Conservation (phyloP, 495 filamentous ascomycete species). For the Neurospora terricola region DNA sequence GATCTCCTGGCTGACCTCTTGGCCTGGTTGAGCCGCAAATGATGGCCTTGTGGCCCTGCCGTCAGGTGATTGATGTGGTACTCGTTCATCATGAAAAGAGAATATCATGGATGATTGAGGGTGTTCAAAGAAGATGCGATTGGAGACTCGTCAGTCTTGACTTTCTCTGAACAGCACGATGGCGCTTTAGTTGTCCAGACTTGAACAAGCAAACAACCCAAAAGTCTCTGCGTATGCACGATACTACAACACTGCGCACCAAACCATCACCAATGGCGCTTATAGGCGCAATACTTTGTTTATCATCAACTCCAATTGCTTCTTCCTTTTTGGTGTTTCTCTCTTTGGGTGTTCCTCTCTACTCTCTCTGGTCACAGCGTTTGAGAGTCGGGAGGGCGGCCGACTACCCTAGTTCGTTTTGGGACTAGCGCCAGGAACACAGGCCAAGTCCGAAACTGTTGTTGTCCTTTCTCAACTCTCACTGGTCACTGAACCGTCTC, state of each 20-base stretch:
- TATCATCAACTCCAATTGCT: not conserved
- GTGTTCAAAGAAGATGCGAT: not conserved
- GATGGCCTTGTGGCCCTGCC: not conserved
- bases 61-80: not conserved
- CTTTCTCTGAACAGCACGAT: not conserved
- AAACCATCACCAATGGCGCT: not conserved
- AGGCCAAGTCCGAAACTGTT: slow-evolving; percentile 6
- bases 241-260: not conserved
- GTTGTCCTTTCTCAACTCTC: not conserved
- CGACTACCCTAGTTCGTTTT: not conserved
- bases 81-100: not conserved
- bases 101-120: not conserved
- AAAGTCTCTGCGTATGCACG: not conserved
- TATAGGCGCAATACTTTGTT: not conserved
- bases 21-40: not conserved
- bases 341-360: not conserved
- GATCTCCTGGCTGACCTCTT: not conserved
- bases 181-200: not conserved
- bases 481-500: not conserved
- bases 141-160: not conserved
- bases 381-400: slow-evolving; percentile 1
- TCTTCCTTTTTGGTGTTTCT: not conserved
- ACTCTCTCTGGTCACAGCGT: not conserved
- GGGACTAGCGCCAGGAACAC: slow-evolving; percentile 21
- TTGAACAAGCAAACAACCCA: not conserved